Evolutionary conservation across 2,329 filamentous ascomycete species (phyloP).

Genomic region (Esteya vermicola): DNA sequence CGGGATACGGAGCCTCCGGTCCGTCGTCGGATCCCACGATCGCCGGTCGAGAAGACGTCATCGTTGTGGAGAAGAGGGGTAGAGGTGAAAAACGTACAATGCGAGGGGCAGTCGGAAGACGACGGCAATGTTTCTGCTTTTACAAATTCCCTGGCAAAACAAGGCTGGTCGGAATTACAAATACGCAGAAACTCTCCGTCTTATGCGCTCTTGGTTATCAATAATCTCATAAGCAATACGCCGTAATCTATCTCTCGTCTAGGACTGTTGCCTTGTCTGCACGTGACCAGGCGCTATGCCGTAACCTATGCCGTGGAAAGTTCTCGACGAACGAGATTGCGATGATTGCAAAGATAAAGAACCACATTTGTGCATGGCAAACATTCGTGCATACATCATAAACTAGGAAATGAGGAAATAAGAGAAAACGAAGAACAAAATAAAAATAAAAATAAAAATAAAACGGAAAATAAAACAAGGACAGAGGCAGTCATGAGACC

Average conservation of each 20-base stretch:
- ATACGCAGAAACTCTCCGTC: background rate
- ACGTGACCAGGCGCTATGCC: no score
- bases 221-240: no score
- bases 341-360: no score
- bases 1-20: constrained; percentile 65
- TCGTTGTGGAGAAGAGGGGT: background rate
- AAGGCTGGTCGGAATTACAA: no score
- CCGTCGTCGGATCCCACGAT: constrained; percentile 62
- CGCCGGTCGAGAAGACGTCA: constrained; percentile 37
- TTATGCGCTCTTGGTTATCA: no score
- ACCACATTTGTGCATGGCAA: no score
- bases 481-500: background rate
- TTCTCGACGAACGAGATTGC: background rate
- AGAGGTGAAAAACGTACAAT: no score
- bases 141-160: no score
- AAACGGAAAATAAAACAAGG: background rate
- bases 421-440: background rate
- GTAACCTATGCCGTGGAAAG: background rate
- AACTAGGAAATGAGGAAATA: background rate
- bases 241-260: no score
- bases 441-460: background rate
- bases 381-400: background rate
- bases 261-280: no score
- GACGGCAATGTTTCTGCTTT: no score
- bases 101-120: no score